Percentiles rank a stretch among this genome's conserved stretches.
Evolutionary conservation across 352 stramenopile genomes (phyloP).

Genomic region (Pythium folliculosum): DNA sequence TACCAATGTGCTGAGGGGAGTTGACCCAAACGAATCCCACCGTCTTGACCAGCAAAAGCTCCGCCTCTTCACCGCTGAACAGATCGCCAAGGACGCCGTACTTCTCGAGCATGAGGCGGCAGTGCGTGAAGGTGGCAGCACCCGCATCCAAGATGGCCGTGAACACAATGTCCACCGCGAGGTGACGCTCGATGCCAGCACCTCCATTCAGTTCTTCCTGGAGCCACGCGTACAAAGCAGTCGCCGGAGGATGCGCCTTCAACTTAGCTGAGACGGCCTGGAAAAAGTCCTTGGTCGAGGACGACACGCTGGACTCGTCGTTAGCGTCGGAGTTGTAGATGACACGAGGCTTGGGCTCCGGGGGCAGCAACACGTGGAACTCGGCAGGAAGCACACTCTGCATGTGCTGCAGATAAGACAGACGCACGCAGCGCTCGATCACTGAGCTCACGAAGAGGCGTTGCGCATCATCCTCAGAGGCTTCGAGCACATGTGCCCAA

Average conservation of each 20-base stretch:
- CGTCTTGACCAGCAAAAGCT: conserved; percentile 68
- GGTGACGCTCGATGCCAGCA: conserved; percentile 42
- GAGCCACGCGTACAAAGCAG: conserved; percentile 58
- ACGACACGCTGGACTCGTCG: conserved; percentile 28
- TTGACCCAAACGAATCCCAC: conserved; percentile 78
- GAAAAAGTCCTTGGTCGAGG: conserved; percentile 51
- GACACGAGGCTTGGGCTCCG: conserved; percentile 67
- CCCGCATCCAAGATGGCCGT: conserved; percentile 77
- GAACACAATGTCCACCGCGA: conserved; percentile 75
- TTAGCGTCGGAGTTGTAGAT: conserved; percentile 47
- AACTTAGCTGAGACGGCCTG: conserved; percentile 62
- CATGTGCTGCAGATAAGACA: conserved; percentile 88
- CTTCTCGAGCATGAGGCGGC: conserved; percentile 78
- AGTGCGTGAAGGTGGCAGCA: conserved; percentile 81
- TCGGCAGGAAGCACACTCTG: conserved; percentile 66
- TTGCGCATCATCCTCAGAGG: conserved; percentile 76
- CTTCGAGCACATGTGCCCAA: conserved; percentile 80
- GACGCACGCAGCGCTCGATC: conserved; percentile 80
- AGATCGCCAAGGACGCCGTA: conserved; percentile 60
- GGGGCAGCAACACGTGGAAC: conserved; percentile 79
- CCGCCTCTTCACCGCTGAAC: conserved; percentile 47
- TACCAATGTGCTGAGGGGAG: conserved; percentile 79
- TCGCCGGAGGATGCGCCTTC: conserved; percentile 60
- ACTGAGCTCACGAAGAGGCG: conserved; percentile 84
- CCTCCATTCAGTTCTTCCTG: conserved; percentile 47